phyloP scores from a whole-genome alignment of 169 alveolate genomes.

The Eimeria brunetti region DNA sequence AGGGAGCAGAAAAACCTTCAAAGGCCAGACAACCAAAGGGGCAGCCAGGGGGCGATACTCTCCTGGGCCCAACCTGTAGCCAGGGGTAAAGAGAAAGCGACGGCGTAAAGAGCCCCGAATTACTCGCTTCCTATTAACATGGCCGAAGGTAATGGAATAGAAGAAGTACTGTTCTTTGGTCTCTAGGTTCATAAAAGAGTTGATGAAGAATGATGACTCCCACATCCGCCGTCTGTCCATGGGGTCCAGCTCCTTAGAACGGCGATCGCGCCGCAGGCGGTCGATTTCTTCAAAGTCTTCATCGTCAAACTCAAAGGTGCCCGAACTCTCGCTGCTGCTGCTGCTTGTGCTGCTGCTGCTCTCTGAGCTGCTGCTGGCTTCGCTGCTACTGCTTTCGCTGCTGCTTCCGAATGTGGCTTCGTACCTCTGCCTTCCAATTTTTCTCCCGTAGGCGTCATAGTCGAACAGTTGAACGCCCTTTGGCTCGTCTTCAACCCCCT shows the following conservation, averaged over 20 bases:
- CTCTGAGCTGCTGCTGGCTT: slow-evolving; percentile 23
- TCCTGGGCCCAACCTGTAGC: slow-evolving; percentile 70
- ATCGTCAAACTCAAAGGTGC: slow-evolving; percentile 77
- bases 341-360: slow-evolving; percentile 50
- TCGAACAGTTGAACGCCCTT: slow-evolving; percentile 72
- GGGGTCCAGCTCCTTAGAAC: slow-evolving; percentile 68
- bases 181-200: slow-evolving; percentile 74
- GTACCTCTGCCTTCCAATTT: slow-evolving; percentile 35
- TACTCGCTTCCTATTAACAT: slow-evolving; percentile 59
- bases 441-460: slow-evolving; percentile 74
- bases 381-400: slow-evolving; percentile 43
- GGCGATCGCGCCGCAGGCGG: slow-evolving; percentile 59
- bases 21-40: slow-evolving; percentile 76
- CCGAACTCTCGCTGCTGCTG: slow-evolving; percentile 56
- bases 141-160: slow-evolving; percentile 71
- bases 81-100: slow-evolving; percentile 78
- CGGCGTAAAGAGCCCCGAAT: slow-evolving; percentile 62
- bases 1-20: slow-evolving; percentile 77
- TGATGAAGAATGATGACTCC: slow-evolving; percentile 76
- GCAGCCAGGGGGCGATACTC: slow-evolving; percentile 67
- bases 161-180: slow-evolving; percentile 76
- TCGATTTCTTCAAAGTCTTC: slow-evolving; percentile 76
- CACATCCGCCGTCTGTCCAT: slow-evolving; percentile 78
- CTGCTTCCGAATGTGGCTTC: slow-evolving; percentile 61
- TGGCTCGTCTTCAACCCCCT: slow-evolving; percentile 26